A percentile compares a stretch with the other conserved stretches of the same genome.
Conservation (phyloP, 768 basidiomycete genomes). For the Phaeolepiota aurea region DNA sequence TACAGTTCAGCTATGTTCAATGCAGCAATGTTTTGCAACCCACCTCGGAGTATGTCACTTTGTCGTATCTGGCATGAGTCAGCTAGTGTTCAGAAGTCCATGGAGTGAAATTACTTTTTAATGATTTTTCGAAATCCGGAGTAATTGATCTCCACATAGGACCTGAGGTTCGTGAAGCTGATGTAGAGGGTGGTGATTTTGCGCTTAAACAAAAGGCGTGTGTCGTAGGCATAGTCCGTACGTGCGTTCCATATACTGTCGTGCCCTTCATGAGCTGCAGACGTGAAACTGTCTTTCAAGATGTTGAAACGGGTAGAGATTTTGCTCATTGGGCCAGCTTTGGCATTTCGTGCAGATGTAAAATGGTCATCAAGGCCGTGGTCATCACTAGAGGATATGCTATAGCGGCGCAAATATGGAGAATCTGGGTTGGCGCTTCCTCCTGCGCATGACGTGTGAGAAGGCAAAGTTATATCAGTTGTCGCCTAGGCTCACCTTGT, state of each 20-base stretch:
- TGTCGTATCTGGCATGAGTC: conserved; percentile 69
- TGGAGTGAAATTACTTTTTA: conserved; percentile 77
- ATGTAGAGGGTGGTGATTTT: conserved; percentile 70
- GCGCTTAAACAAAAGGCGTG: conserved; percentile 72
- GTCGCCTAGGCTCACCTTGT: background rate
- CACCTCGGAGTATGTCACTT: conserved; percentile 72
- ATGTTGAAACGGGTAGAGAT: conserved; percentile 42
- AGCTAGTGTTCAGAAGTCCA: too few species aligned
- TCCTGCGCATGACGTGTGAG: background rate
- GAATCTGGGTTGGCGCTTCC: conserved; percentile 2
- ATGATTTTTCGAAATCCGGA: conserved; percentile 92
- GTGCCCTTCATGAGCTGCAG: conserved; percentile 11
- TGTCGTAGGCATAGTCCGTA: conserved; percentile 63
- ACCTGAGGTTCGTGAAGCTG: conserved; percentile 18
- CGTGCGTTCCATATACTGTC: conserved; percentile 62
- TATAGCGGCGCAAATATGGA: conserved; percentile 22
- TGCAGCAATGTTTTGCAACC: conserved; percentile 6
- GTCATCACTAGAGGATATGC: conserved; percentile 44
- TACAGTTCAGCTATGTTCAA: background rate
- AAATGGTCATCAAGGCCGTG: conserved; percentile 30
- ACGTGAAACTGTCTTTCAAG: conserved; percentile 44
- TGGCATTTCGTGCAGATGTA: conserved; percentile 7
- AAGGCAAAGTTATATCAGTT: conserved; percentile 1
- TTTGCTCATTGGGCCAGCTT: conserved; percentile 20
- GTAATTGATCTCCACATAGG: conserved; percentile 88